Percentiles rank a stretch among this genome's conserved stretches.
These are phyloP conservation scores for Daedalea quercina DNA, from an alignment of 768 basidiomycete species.

Conservation along the genomic window DNA sequence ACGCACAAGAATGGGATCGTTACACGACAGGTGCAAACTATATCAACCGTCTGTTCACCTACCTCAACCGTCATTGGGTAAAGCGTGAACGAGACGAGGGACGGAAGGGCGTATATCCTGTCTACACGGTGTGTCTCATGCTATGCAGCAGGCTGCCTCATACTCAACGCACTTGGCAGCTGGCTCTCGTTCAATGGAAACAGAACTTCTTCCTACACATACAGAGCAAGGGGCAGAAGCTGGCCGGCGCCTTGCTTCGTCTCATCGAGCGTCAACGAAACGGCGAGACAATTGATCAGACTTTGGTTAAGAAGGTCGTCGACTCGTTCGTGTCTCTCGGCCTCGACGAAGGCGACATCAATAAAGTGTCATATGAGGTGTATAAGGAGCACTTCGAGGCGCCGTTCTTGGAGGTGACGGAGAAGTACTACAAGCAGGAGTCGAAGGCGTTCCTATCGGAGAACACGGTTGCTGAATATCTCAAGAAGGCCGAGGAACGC, in stretches of 20 bases:
- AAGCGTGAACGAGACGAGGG: conserved; percentile 98
- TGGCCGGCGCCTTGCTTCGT: conserved; percentile 81
- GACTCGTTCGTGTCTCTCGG: conserved; percentile 95
- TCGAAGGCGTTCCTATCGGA: conserved; percentile 85
- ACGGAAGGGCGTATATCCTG: conserved; percentile 87
- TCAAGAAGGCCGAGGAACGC: conserved; percentile 91
- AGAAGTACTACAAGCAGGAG: conserved; percentile 88
- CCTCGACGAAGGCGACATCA: conserved; percentile 85
- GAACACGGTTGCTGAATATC: conserved; percentile 88
- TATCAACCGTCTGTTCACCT: conserved; percentile 95
- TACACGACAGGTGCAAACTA: conserved; percentile 98
- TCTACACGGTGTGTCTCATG: conserved; percentile 69
- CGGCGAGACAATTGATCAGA: conserved; percentile 90
- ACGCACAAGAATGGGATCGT: conserved; percentile 89
- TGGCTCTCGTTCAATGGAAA: conserved; percentile 96
- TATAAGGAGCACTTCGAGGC: conserved; percentile 88
- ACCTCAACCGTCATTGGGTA: conserved; percentile 99
- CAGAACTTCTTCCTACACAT: conserved; percentile 82
- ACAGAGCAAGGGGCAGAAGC: conserved; percentile 75
- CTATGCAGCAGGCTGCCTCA: not conserved
- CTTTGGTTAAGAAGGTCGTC: conserved; percentile 89
- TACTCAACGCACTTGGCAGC: conserved; percentile 31
- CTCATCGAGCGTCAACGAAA: conserved; percentile 92
- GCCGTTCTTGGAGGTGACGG: conserved; percentile 85
- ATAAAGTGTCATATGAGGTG: conserved; percentile 88